Conservation (phyloP, 163 green algal genomes). For the Chlorella variabilis region DNA sequence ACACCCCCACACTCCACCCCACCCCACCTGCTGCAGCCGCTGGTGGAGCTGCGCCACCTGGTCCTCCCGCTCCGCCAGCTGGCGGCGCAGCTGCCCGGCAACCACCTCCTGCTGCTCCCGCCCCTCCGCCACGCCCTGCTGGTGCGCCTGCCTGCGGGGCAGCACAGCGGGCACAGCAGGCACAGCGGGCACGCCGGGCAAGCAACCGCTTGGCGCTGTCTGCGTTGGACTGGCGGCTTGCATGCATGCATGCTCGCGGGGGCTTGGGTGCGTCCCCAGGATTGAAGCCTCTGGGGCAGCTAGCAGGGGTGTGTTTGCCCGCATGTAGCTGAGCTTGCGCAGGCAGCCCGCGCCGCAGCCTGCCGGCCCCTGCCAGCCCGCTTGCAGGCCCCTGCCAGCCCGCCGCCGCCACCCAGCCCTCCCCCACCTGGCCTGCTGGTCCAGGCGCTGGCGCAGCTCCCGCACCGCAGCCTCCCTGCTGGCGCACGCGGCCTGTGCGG, state of each 20-base stretch:
- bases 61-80: conserved; percentile 4
- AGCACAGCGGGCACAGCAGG: background rate
- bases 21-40: conserved; percentile 20
- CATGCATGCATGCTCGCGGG: no score
- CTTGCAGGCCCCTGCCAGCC: no score
- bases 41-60: conserved; percentile 10
- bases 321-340: no score
- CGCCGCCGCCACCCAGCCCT: background rate
- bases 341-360: no score
- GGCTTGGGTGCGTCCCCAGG: no score
- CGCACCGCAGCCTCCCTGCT: conserved; percentile 27
- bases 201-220: no score
- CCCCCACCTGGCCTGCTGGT: conserved; percentile 24
- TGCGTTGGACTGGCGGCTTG: no score
- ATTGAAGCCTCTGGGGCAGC: no score
- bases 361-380: no score
- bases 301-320: no score
- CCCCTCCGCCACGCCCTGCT: conserved; percentile 25
- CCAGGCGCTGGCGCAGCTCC: conserved; percentile 33
- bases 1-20: no score
- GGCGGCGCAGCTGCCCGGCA: background rate
- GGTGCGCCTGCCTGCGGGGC: conserved; percentile 1
- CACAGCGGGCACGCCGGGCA: background rate
- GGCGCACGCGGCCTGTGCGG: conserved; percentile 6
- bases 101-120: background rate